Conservation (phyloP, 495 filamentous ascomycete genomes). For the Pseudotulostoma volvatum region DNA sequence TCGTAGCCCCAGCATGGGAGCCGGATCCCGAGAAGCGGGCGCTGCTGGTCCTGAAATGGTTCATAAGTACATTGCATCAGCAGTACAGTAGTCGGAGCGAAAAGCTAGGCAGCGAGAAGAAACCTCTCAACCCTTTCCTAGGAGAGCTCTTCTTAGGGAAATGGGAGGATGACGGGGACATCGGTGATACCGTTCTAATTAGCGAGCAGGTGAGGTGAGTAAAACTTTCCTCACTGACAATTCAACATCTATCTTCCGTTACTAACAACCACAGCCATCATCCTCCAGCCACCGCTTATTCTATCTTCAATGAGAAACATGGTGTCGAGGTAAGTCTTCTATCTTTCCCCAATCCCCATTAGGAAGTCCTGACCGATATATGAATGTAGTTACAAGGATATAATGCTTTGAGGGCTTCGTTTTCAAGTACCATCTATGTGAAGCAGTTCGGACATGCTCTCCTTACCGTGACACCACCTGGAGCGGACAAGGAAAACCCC, state of each 20-base stretch:
- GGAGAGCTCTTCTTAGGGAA: conserved; percentile 83
- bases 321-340: conserved; percentile 51
- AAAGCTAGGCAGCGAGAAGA: conserved; percentile 89
- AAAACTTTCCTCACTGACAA: background rate
- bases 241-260: background rate
- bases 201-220: conserved; percentile 68
- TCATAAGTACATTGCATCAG: conserved; percentile 86
- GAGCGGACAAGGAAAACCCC: conserved; percentile 27
- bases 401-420: conserved; percentile 94
- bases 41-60: conserved; percentile 87
- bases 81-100: conserved; percentile 85
- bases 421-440: conserved; percentile 82
- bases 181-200: conserved; percentile 53
- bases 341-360: no score
- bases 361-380: no score
- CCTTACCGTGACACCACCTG: conserved; percentile 49
- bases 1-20: conserved; percentile 74
- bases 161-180: conserved; percentile 53
- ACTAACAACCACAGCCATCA: conserved; percentile 54
- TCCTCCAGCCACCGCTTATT: conserved; percentile 91
- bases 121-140: conserved; percentile 81
- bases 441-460: conserved; percentile 95
- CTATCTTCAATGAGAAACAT: conserved; percentile 70
- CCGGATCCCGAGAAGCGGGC: conserved; percentile 68
- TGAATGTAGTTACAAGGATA: conserved; percentile 64